Evolutionary conservation across 2,329 filamentous ascomycete species (phyloP), one percentile per base, ranked within the genome.

Genomic region (Fusarium setosum): DNA sequence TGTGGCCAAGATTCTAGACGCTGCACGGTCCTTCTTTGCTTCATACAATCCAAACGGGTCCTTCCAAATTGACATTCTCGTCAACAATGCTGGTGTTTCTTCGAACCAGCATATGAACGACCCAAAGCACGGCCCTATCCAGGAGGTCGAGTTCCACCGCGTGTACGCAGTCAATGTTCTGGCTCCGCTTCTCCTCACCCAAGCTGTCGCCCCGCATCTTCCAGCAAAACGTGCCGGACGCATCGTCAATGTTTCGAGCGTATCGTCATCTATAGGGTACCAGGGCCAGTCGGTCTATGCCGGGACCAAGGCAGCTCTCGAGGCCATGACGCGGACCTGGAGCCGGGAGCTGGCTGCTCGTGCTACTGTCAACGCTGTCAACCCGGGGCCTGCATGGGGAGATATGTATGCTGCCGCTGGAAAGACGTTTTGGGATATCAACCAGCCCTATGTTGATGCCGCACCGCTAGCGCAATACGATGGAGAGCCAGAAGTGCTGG

Each of bases 121-220:
- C 24, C 58, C 75, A 7, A 76, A 87, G 20, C 77, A 82, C 55
- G 76, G 76, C 17, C 80, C 77, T 29, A 86, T 93, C 63, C 86
- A 84, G 5, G 74, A 83, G 6, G 83, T 83, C 12, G 86, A 94
- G 72, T 96, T 94, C 79, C 84, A 88, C 40, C 81, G 84, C 69
- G 88, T 91, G 56, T 96, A 93, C 81, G 86, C 86, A 56, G 85
- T 96, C 79, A 97, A 97, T 73, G 93, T 96, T 20, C 86, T 93
- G 10, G 93, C 92, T 0, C 93, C 93, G 1, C 79, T 97, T 20
- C 84, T 97, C 3, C 83, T 97, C 13, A 87, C 92, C 23, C 90
- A 97, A 77, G 91, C 91, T 6, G 87, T 88, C 1, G 79, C 88
- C 29, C 90, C 88, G 0, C 89, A 90, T 77, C 84, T 97, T 5